Base-by-base conservation (phyloP, 495 filamentous ascomycete genomes). In the Penicillium egyptiacum region DNA sequence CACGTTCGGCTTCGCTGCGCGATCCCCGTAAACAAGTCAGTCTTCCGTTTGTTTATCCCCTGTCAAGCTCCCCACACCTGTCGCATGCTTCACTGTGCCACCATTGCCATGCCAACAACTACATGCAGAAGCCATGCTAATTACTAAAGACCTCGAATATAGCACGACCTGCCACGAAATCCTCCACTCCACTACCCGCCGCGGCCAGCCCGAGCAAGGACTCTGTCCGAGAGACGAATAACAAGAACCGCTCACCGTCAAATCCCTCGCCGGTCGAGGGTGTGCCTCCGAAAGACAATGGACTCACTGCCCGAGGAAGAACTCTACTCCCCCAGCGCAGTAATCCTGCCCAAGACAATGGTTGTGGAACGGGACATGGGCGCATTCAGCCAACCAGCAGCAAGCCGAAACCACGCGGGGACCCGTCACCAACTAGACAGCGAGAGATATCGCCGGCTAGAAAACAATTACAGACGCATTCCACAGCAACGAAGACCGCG, bases 11-110 rank as follows among this genome's bases (percentile, higher is more conserved):
- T 28, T 72, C 70, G 28, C 61, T 70, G 53, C 72, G 72, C 40
- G 72, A 76, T 40, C 66, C 71, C 20, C 70, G 73, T 56, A 69
- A 73, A 54, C 68, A 73, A 48, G 74, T 77, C 25, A 64, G 67
- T 68, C 39, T 51, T 37, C 48, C 40, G 53, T 43, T 57, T 49
- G 48, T 53, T 51, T 45, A 42, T 12, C 30, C 45, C 53, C 42
- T 28, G 33, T 8, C 12, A 39, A 39, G 10, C 40, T 40, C 50
- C 16, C 23, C 50, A 25, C 19, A 50, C 1, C 19, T 50, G 50
- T 43, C 50, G 50, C 50, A 53, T 42, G 8, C 16, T 17, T 11
- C 14, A 16, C n/a, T 37, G 30, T 48, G 26, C 50, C 31, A 50
- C 37, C 16, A 17, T 11, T 31, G n/a, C 59, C 51, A 56, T 62